Base-by-base conservation (phyloP, 2,329 filamentous ascomycete genomes). In the Colletotrichum ledebouriae region DNA sequence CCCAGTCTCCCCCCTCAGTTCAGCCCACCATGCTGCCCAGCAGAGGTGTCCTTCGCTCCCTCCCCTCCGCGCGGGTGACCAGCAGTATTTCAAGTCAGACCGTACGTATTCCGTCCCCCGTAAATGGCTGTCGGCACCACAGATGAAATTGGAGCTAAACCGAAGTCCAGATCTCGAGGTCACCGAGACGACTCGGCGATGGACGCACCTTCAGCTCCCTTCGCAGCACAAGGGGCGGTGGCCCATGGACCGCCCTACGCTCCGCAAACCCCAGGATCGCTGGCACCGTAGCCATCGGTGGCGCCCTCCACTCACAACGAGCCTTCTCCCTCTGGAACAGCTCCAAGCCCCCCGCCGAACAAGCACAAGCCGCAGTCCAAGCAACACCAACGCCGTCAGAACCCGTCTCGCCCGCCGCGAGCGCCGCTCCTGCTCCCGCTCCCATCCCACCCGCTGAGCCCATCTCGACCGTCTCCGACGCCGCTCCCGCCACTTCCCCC, bases 11-110 rank as follows among this genome's bases (percentile, higher is more conserved):
- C 50, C 65, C 50, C 70, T 49, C 62, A 60, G 52, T 53, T 42
- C 53, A 64, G 37, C 69, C 73, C 76, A 78, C 72, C 67, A 84
- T 84, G 82, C 78, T 84, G 74, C 80, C 81, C 65, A 82, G 81
- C 70, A 80, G 81, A 80, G 81, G 80, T 74, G 76, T 82, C 73
- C 76, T 78, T 72, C 78, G 79, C 71, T 78, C 79, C 60, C 70
- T 81, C 63, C 76, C 80, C 70, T 77, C 78, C 47, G 71, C 73
- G 70, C 70, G 77, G 75, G 71, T 76, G 75, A 61, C 52, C 22
- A 66, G 62, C 56, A 66, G 61, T 62, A 60, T 76, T 33, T 72
- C 72, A 15, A 72, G 64, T 62, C 76, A 74, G 74, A 72, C 73
- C 22, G 78, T 80, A 74, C 37, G 76, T 69, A 17, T 15, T 20